Conservation (phyloP, 139 green algal species). For the Ostreobium quekettii region DNA sequence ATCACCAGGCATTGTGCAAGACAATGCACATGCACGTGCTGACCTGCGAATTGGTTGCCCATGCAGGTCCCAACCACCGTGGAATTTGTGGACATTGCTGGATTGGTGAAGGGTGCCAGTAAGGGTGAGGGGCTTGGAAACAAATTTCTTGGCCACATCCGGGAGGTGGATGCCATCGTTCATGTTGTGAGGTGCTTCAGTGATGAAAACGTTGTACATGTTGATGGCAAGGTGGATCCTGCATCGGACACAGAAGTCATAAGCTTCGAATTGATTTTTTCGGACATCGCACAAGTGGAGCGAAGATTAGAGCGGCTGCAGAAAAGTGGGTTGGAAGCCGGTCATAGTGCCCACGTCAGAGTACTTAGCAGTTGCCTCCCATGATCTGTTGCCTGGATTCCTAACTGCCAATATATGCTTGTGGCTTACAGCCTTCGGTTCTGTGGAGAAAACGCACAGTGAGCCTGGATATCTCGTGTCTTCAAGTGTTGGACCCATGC, state of each 20-base stretch:
- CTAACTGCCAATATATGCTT: too few relatives aligned
- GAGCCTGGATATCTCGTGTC: too few relatives aligned
- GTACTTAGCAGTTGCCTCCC: too few relatives aligned
- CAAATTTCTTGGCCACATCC: slow-evolving; percentile 96
- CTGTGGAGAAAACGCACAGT: too few relatives aligned
- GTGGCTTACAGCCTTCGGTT: too few relatives aligned
- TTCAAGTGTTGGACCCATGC: too few relatives aligned
- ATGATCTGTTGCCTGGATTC: too few relatives aligned
- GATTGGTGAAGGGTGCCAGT: slow-evolving; percentile 83
- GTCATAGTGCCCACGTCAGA: too few relatives aligned
- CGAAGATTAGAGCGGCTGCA: slow-evolving; percentile 73
- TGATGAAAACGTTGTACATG: slow-evolving; percentile 89
- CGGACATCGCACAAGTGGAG: slow-evolving; percentile 83
- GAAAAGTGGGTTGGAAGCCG: slow-evolving; percentile 48
- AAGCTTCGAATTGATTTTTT: slow-evolving; percentile 92
- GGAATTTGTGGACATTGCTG: slow-evolving; percentile 98
- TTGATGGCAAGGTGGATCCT: slow-evolving; percentile 68
- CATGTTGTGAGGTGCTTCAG: slow-evolving; percentile 97
- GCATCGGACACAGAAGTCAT: slow-evolving; percentile 78
- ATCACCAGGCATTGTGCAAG: too few relatives aligned
- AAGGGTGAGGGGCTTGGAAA: slow-evolving; percentile 94
- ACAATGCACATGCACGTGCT: too few relatives aligned
- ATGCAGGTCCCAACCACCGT: slow-evolving; percentile 72
- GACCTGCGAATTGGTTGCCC: too few relatives aligned
- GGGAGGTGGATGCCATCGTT: slow-evolving; percentile 87